A percentile compares a stretch with the other conserved stretches of the same genome.
phyloP scores from a whole-genome alignment of 257 asterid genomes.

The Ilex aquifolium region DNA sequence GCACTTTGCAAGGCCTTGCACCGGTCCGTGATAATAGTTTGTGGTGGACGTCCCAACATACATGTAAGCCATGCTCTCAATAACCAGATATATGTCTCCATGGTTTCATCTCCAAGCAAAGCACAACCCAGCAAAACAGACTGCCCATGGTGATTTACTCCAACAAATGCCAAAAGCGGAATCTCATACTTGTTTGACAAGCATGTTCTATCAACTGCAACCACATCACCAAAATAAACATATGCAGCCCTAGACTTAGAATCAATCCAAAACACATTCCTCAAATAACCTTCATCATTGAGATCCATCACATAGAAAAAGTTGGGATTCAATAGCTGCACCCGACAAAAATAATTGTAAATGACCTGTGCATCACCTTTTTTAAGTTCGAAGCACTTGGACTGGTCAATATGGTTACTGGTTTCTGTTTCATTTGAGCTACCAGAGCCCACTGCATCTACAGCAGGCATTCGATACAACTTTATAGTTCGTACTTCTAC shows the following conservation, averaged over 20 bases:
- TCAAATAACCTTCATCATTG: conserved; percentile 28
- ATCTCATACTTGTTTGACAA: conserved; percentile 25
- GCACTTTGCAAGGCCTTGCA: conserved; percentile 33
- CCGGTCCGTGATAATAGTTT: conserved; percentile 27
- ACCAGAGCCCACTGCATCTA: conserved; percentile 36
- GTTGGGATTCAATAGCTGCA: conserved; percentile 30
- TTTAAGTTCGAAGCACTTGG: conserved; percentile 17
- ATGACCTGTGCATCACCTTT: conserved; percentile 26
- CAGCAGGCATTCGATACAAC: conserved; percentile 54
- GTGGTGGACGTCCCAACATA: conserved; percentile 38
- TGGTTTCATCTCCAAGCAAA: conserved; percentile 28
- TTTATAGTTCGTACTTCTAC: conserved; percentile 47
- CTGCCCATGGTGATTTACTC: conserved; percentile 32
- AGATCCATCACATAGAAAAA: conserved; percentile 39
- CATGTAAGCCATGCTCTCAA: conserved; percentile 43
- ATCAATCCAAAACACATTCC: conserved; percentile 36
- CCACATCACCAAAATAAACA: conserved; percentile 32
- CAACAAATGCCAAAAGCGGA: conserved; percentile 27
- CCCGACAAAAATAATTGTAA: conserved; percentile 15
- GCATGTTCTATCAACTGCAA: conserved; percentile 27
- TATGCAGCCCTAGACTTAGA: conserved; percentile 33
- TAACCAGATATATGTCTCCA: conserved; percentile 32
- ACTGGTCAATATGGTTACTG: conserved; percentile 18
- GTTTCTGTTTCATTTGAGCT: conserved; percentile 26
- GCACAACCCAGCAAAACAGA: conserved; percentile 32